A percentile compares a stretch with the other conserved stretches of the same genome.
Conservation (phyloP, 352 stramenopile genomes). For the Pythium guiyangense region DNA sequence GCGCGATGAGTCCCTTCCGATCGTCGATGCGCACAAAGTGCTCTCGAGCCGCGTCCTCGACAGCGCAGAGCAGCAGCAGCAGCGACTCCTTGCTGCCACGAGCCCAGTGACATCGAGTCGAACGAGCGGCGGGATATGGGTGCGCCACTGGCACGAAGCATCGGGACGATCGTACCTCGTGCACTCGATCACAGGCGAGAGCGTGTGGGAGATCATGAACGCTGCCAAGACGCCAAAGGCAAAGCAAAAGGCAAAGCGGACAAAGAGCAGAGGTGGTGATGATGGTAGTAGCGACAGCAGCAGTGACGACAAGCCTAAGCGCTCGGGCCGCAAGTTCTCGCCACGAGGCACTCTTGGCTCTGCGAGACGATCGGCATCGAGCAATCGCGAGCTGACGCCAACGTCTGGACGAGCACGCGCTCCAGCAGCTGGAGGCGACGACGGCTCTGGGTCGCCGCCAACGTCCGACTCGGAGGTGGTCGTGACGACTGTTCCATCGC, state of each 20-base stretch:
- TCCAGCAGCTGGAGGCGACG: background rate
- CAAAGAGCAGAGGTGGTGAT: background rate
- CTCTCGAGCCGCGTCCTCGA: constrained; percentile 4
- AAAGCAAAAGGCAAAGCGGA: background rate
- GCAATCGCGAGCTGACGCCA: background rate
- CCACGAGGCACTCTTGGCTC: constrained; percentile 1
- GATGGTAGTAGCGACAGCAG: too few species aligned
- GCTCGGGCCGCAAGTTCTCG: constrained; percentile 1
- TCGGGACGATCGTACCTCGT: constrained; percentile 56
- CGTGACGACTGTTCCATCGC: constrained; percentile 14
- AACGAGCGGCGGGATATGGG: constrained; percentile 32
- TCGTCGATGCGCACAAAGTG: constrained; percentile 19
- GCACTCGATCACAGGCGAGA: constrained; percentile 61
- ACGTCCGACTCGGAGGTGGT: constrained; percentile 35
- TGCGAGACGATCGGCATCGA: constrained; percentile 4
- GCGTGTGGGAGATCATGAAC: constrained; percentile 58
- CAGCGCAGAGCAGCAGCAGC: background rate
- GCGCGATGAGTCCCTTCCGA: constrained; percentile 8
- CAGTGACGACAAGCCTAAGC: background rate
- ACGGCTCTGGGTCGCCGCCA: constrained; percentile 13
- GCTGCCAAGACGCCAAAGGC: background rate
- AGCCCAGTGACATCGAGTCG: constrained; percentile 10
- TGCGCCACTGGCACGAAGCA: constrained; percentile 55
- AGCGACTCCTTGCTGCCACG: background rate
- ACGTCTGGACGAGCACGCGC: background rate